These are phyloP conservation scores for Silene coronaria DNA, from an alignment of 179 eudicot species.

Conservation along the genomic window DNA sequence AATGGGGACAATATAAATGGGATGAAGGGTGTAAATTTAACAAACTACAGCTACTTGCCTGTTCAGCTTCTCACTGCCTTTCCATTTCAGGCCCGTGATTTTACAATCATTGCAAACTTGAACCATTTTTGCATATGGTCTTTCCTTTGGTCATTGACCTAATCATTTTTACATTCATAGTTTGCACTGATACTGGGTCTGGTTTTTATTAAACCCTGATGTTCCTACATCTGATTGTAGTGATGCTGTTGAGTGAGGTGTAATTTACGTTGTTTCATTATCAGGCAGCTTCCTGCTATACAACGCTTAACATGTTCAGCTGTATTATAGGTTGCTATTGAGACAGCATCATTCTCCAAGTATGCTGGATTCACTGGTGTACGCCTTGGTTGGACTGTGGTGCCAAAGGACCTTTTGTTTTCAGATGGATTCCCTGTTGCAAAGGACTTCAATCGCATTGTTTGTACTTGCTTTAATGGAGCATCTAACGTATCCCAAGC, in stretches of 20 bases:
- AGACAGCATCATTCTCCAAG: slow-evolving; percentile 86
- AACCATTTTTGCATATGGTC: background rate
- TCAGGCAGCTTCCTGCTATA: background rate
- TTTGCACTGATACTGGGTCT: no score
- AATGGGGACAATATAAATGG: no score
- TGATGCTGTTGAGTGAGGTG: background rate
- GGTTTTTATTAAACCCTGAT: background rate
- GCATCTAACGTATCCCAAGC: slow-evolving; percentile 92
- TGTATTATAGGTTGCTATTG: slow-evolving; percentile 68
- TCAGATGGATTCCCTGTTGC: slow-evolving; percentile 86
- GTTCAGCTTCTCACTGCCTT: background rate
- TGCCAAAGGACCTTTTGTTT: slow-evolving; percentile 62
- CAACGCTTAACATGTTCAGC: background rate
- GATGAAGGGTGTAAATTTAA: no score
- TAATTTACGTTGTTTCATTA: background rate
- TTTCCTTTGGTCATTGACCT: no score
- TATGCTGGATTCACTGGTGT: slow-evolving; percentile 94
- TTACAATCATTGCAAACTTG: background rate
- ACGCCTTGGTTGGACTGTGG: slow-evolving; percentile 96
- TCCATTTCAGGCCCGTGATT: background rate
- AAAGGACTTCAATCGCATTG: slow-evolving; percentile 81
- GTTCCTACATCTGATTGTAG: background rate
- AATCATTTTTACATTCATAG: no score
- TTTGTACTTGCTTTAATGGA: slow-evolving; percentile 87
- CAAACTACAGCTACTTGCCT: background rate